Evolutionary conservation across 805 yeast species (phyloP).

Genomic region (Metschnikowia proteae): DNA sequence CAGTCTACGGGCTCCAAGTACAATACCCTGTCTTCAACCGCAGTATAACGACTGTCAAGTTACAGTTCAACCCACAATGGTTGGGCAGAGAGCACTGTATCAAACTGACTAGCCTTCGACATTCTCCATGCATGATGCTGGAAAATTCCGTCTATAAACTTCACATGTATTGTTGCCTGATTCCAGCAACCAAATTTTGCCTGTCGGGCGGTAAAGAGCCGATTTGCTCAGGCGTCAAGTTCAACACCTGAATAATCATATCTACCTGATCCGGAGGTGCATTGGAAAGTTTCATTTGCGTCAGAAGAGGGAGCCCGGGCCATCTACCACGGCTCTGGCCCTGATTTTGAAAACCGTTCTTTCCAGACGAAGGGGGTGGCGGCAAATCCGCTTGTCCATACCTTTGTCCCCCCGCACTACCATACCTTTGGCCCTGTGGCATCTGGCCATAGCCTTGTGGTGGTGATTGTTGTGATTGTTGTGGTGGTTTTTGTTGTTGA

Average conservation of each 20-base stretch:
- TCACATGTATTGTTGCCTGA: constrained; percentile 51
- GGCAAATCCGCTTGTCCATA: constrained; percentile 4
- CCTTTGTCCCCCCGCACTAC: background rate
- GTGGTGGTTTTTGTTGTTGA: background rate
- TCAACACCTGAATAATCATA: constrained; percentile 50
- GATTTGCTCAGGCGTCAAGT: constrained; percentile 48
- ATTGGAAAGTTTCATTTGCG: constrained; percentile 47
- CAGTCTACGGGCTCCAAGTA: too few species aligned
- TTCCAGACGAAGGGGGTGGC: background rate
- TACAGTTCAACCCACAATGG: background rate
- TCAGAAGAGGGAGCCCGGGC: constrained; percentile 46
- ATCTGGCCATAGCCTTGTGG: background rate
- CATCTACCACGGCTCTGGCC: constrained; percentile 27
- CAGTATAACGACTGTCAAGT: too few species aligned
- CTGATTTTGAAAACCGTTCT: background rate
- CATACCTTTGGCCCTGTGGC: constrained; percentile 4
- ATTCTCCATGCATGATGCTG: background rate
- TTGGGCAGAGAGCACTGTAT: background rate
- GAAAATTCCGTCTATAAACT: background rate
- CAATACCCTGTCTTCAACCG: too few species aligned
- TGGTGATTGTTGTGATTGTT: background rate
- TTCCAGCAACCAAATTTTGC: constrained; percentile 51
- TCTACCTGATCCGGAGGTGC: constrained; percentile 58
- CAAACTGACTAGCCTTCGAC: background rate
- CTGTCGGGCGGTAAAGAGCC: constrained; percentile 48